Evolutionary conservation across 1,139 yeast genomes (phyloP), one percentile per base, ranked within the genome.

Genomic region (Suhomyces terraborum): DNA sequence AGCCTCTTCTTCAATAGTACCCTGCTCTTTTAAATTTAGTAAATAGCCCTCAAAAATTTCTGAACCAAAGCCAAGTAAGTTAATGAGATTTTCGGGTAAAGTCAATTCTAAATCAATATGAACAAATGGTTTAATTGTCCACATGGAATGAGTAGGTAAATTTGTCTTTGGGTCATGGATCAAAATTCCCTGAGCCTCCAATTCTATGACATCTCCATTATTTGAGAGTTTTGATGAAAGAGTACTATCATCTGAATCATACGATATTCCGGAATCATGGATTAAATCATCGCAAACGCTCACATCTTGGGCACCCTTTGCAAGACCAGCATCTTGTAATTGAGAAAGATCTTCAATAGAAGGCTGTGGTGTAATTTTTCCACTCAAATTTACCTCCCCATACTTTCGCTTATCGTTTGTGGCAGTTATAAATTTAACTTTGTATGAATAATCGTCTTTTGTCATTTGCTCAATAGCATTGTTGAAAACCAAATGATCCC

Each of bases 141-240:
- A 93, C 86, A 93, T 86, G 1, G 96, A 82, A 60, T 89, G 95
- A 1, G 85, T 74, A 1, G 95, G 89, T n/a, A 74, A 61, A 10
- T 72, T 71, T 0, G 81, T 69, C 36, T 68, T 66, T 4, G 75
- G 62, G 53, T 85, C 86, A 51, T 82, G 87, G n/a, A 93, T 84
- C 26, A 93, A 62, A n/a, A 93, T 84, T 6, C 99, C 99, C 56
- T 91, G 97, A 0, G 96, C 98, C 59, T 91, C 98, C 30, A 93
- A 66, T 53, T 88, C 94, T 3, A 83, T 75, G 10, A 77, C 64
- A 8, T 75, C 79, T 7, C 85, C 85, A 56, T 80, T 79, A 25
- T 77, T 77, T 0, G 82, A 73, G 10, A 77, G 40, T 38, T 59
- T 40, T 32, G 73, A 63, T 44, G 58, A 64, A 36, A 50, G 36